A percentile compares a stretch with the other conserved stretches of the same genome.
Evolutionary conservation across 163 green algal genomes (phyloP).

Genomic region (Botryococcus braunii): DNA sequence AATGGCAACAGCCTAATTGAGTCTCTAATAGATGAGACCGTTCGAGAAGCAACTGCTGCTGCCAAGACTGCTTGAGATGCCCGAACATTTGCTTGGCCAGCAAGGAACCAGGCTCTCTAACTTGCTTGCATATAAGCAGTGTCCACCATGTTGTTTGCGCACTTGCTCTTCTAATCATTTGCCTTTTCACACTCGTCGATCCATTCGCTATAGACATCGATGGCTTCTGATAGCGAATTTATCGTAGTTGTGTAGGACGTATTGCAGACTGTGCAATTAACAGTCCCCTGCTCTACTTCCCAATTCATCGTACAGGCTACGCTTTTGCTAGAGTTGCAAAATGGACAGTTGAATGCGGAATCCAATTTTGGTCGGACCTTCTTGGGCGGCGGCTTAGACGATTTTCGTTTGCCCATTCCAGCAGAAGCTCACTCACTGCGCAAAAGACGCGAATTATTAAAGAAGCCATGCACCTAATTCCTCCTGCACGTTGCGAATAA

Average conservation of each 20-base stretch:
- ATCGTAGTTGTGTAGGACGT: conserved; percentile 32
- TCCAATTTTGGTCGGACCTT: conserved; percentile 57
- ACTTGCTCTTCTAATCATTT: no score
- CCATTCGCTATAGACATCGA: conserved; percentile 60
- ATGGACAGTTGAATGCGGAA: conserved; percentile 61
- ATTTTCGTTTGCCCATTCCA: conserved; percentile 70
- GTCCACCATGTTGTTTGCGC: no score
- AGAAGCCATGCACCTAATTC: no score
- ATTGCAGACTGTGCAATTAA: conserved; percentile 34
- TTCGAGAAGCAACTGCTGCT: no score
- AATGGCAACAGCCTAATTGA: conserved; percentile 54
- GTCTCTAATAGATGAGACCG: conserved; percentile 31
- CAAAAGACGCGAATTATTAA: no score
- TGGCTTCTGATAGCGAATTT: conserved; percentile 41
- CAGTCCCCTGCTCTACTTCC: conserved; percentile 21
- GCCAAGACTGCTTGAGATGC: no score
- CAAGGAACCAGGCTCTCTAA: no score
- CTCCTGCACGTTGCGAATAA: no score
- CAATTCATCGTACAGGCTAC: conserved; percentile 38
- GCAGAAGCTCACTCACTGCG: no score
- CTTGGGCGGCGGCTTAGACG: conserved; percentile 49
- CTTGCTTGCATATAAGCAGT: no score
- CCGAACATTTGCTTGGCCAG: no score
- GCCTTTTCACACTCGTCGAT: conserved; percentile 49
- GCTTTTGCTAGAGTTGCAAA: conserved; percentile 65